Base-by-base conservation (phyloP, 2,329 filamentous ascomycete species). In the Lomentospora prolificans region DNA sequence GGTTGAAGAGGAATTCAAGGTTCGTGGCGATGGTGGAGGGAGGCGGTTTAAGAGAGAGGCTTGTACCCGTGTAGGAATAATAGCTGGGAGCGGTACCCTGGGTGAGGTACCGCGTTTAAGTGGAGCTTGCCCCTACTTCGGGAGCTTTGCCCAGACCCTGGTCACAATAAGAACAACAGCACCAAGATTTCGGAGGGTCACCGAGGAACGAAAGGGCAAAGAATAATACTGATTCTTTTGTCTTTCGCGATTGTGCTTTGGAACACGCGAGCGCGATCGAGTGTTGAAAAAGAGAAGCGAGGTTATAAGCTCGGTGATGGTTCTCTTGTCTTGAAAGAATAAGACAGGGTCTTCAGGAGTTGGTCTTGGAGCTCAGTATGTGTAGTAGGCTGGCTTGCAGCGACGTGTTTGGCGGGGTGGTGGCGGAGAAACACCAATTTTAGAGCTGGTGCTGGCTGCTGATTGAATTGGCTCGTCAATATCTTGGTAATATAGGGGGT, bases 81-180 rank as follows among this genome's bases (percentile, higher is more conserved):
- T 48, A 48, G 19, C 7, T 48, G 44, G 44, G 44, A 48, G 44
- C 44, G 44, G 44, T 48, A 48, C 44, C 4, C 12, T 25, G 44
- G 22, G 17, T 10, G 48, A 51, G 28, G 53, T 48, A 55, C 53
- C 53, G 53, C 53, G 53, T 55, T 44, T 55, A 44, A 48, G 53
- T 44, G 53, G 53, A 31, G 48, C 24, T 30, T 3, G 6, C 25
- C n/a, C 48, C 9, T 33, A 7, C 30, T 12, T 33, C 7, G 30
- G 30, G 30, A n/a, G n/a, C n/a, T n/a, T n/a, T n/a, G n/a, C 7
- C 30, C 30, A 33, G 30, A 33, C 30, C 30, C 30, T 33, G 6
- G 30, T 33, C 7, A 33, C 12, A 19, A 31, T 27, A 51, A 33
- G 28, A 52, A 51, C 46, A 25, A 51, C 24, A 51, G 27, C n/a